Percentiles rank a stretch among this genome's conserved stretches.
Evolutionary conservation across 345 rosid species (phyloP).

Genomic region (Schrenkiella parvula): DNA sequence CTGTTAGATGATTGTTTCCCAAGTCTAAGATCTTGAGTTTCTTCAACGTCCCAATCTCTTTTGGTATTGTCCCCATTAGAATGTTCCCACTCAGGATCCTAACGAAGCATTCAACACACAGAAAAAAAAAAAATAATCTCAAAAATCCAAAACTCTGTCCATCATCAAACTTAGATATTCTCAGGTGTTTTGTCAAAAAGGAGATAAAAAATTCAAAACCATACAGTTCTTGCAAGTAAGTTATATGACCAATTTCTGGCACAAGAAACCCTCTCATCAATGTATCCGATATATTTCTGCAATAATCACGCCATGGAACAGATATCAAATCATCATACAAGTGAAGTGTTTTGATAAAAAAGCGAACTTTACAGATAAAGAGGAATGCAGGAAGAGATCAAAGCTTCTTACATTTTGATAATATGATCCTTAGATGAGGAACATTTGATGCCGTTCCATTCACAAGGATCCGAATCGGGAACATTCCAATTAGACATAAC

Average conservation of each 20-base stretch:
- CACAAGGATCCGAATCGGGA: conserved; percentile 73
- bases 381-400: neutral
- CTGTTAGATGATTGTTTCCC: conserved; percentile 80
- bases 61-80: conserved; percentile 77
- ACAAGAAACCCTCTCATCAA: conserved; percentile 78
- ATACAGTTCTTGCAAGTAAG: conserved; percentile 79
- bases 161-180: conserved; percentile 4
- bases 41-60: conserved; percentile 77
- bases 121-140: neutral
- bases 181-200: neutral
- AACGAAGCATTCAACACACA: conserved; percentile 32
- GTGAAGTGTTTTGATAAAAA: neutral
- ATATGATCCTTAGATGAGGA: conserved; percentile 55
- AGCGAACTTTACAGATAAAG: neutral
- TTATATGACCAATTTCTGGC: conserved; percentile 70
- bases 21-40: conserved; percentile 74
- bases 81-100: conserved; percentile 70
- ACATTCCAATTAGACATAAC: conserved; percentile 78
- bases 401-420: conserved; percentile 63
- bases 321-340: neutral
- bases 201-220: conserved; percentile 16
- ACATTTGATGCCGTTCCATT: conserved; percentile 73
- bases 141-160: neutral
- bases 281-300: conserved; percentile 70
- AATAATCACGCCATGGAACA: conserved; percentile 7